phyloP scores from a whole-genome alignment of 306 rosid genomes.

The Fragaria iinumae region DNA sequence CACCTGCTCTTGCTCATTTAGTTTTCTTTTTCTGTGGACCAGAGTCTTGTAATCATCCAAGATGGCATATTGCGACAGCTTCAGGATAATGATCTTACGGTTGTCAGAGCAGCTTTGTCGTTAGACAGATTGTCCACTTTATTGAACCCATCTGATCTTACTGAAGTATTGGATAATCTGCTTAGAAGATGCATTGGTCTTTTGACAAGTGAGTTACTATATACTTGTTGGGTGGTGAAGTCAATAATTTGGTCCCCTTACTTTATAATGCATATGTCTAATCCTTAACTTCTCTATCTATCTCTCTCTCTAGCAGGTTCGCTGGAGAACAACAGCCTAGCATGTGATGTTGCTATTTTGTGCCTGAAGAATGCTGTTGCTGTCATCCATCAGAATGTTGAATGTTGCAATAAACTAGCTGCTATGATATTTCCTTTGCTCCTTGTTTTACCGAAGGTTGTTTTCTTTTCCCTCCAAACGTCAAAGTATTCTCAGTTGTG shows the following conservation, averaged over 20 bases:
- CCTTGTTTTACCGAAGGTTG: slow-evolving; percentile 73
- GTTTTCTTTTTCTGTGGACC: slow-evolving; percentile 28
- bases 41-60: slow-evolving; percentile 63
- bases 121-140: slow-evolving; percentile 57
- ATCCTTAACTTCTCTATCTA: background rate
- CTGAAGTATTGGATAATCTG: slow-evolving; percentile 54
- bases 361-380: slow-evolving; percentile 59
- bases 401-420: slow-evolving; percentile 43
- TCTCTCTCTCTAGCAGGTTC: slow-evolving; percentile 46
- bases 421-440: slow-evolving; percentile 74
- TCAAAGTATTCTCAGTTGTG: background rate
- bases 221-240: background rate
- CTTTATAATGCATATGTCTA: background rate
- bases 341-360: slow-evolving; percentile 51
- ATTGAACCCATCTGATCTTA: slow-evolving; percentile 49
- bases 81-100: slow-evolving; percentile 74
- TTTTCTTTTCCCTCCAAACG: slow-evolving; percentile 17
- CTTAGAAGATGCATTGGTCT: slow-evolving; percentile 57
- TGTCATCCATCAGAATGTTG: slow-evolving; percentile 29
- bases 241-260: background rate
- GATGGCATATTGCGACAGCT: slow-evolving; percentile 72
- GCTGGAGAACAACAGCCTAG: slow-evolving; percentile 48
- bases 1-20: background rate
- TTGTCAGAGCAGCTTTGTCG: slow-evolving; percentile 68
- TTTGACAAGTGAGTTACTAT: slow-evolving; percentile 49